Percentiles rank a stretch among this genome's conserved stretches.
Conservation (phyloP, 768 basidiomycete species). For the Rhodosporidiobolus sp. region DNA sequence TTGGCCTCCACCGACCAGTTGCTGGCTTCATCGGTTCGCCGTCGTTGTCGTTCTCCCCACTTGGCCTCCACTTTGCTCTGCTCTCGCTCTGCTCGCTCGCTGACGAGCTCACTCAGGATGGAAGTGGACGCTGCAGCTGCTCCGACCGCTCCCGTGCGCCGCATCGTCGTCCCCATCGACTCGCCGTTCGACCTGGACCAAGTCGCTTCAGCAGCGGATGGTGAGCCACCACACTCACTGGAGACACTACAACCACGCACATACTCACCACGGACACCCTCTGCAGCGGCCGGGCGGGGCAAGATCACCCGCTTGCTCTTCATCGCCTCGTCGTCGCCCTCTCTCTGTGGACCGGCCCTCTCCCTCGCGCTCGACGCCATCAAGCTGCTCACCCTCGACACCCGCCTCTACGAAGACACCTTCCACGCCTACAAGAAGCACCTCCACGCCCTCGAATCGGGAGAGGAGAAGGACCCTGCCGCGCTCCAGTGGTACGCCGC, state of each 20-base stretch:
- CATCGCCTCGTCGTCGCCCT: slow-evolving; percentile 63
- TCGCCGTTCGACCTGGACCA: slow-evolving; percentile 86
- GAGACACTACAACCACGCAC: not conserved
- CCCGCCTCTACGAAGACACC: slow-evolving; percentile 47
- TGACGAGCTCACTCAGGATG: slow-evolving; percentile 1
- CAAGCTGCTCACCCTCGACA: slow-evolving; percentile 63
- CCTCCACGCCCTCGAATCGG: slow-evolving; percentile 48
- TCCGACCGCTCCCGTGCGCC: not conserved
- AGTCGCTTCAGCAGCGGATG: slow-evolving; percentile 72
- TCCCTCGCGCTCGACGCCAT: slow-evolving; percentile 65
- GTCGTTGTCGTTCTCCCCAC: not conserved
- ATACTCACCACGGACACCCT: not conserved
- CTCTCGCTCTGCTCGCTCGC: too few relatives aligned
- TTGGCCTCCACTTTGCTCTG: not conserved
- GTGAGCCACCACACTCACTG: slow-evolving; percentile 49
- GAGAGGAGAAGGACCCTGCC: slow-evolving; percentile 6
- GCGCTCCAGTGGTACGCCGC: slow-evolving; percentile 18
- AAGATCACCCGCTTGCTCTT: slow-evolving; percentile 70
- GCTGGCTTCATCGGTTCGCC: not conserved
- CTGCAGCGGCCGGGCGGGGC: slow-evolving; percentile 59
- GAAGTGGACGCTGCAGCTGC: slow-evolving; percentile 8
- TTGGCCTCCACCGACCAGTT: too few relatives aligned
- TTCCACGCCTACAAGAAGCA: slow-evolving; percentile 48
- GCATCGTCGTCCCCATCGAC: slow-evolving; percentile 60
- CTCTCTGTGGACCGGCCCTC: slow-evolving; percentile 69